Percentiles rank a stretch among this genome's conserved stretches.
These are phyloP conservation scores for Penicillium capsulatum DNA, from an alignment of 2,329 filamentous ascomycete species.

Conservation along the genomic window DNA sequence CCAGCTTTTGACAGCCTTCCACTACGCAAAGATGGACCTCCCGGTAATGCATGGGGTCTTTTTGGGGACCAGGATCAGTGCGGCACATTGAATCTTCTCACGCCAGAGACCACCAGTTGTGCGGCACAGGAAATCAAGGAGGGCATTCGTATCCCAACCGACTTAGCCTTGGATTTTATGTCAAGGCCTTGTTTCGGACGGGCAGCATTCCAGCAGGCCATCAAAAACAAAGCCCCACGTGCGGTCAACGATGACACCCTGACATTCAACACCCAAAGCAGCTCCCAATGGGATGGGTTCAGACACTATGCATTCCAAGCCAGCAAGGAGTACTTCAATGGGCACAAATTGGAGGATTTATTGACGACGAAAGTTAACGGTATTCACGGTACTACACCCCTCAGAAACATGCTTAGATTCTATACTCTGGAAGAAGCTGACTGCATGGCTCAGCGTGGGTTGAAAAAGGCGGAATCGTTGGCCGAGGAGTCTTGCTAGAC, in stretches of 20 bases:
- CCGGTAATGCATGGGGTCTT: slow-evolving; percentile 8
- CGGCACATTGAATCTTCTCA: slow-evolving; percentile 11
- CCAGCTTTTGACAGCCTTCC: too few relatives aligned
- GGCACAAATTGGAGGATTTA: slow-evolving; percentile 1
- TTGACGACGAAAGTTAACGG: slow-evolving; percentile 5
- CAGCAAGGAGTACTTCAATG: slow-evolving; percentile 2
- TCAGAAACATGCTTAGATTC: neutral
- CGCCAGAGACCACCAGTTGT: neutral
- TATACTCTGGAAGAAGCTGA: neutral
- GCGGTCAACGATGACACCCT: slow-evolving; percentile 2
- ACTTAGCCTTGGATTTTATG: neutral
- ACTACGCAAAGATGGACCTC: too few relatives aligned
- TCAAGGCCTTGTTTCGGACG: neutral
- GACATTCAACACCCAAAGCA: slow-evolving; percentile 6
- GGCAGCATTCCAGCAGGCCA: neutral
- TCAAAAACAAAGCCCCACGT: neutral
- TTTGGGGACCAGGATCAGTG: slow-evolving; percentile 10
- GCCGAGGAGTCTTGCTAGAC: slow-evolving; percentile 56
- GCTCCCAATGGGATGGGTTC: slow-evolving; percentile 9
- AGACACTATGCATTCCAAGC: slow-evolving; percentile 6
- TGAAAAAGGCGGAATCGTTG: slow-evolving; percentile 48
- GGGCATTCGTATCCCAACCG: neutral
- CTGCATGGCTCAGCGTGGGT: neutral
- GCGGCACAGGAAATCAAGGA: neutral
- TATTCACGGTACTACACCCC: slow-evolving; percentile 3